Evolutionary conservation across 73 alveolate genomes (phyloP).

Genomic region (Tetrahymena thermophila): DNA sequence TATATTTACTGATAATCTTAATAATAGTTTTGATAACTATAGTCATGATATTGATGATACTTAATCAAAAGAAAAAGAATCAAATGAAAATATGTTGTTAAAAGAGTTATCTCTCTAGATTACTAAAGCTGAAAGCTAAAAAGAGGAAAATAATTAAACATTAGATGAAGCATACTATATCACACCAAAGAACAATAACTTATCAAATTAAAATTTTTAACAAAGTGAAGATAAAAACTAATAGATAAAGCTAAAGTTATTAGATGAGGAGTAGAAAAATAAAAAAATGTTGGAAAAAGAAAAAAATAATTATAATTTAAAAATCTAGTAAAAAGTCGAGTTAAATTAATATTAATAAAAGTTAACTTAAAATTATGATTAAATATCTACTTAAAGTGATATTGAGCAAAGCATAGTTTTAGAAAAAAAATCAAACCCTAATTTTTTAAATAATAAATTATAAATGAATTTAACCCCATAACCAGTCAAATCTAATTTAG

Average conservation of each 20-base stretch:
- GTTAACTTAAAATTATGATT: not conserved
- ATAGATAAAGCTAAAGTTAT: not conserved
- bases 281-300: not conserved
- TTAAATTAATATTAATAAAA: too few relatives aligned
- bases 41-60: not conserved
- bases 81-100: not conserved
- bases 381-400: not conserved
- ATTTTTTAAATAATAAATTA: not conserved
- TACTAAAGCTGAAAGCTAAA: not conserved
- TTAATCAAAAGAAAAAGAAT: not conserved
- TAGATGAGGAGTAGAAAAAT: not conserved
- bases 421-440: not conserved
- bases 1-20: not conserved
- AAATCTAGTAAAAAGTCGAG: not conserved
- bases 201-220: not conserved
- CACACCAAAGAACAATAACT: not conserved
- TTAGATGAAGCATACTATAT: not conserved
- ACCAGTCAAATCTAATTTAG: not conserved
- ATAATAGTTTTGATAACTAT: not conserved
- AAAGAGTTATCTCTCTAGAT: not conserved
- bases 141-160: not conserved
- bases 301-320: not conserved
- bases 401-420: not conserved
- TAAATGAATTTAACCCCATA: not conserved
- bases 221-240: not conserved